These are phyloP conservation scores for Candida sakaeoensis DNA, from an alignment of 805 yeast species.

Conservation along the genomic window DNA sequence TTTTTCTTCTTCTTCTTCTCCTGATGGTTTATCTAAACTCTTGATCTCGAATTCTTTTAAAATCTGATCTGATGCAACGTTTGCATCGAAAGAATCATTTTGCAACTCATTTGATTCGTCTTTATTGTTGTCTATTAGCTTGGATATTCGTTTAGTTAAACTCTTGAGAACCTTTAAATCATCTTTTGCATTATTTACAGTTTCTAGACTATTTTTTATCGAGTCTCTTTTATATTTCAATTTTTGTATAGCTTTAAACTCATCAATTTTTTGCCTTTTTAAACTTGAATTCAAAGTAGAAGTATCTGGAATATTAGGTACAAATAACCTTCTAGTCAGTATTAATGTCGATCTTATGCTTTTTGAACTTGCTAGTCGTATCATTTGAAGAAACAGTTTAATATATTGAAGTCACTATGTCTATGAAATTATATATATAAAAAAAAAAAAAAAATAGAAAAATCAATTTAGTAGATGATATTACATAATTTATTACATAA, in stretches of 20 bases:
- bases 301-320: background rate
- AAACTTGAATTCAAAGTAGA: background rate
- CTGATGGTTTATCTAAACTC: too few relatives aligned
- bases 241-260: background rate
- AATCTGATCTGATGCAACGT: slow-evolving; percentile 6
- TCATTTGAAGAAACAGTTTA: background rate
- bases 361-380: background rate
- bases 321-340: background rate
- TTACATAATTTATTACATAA: slow-evolving; percentile 2
- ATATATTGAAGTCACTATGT: background rate
- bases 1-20: too few relatives aligned
- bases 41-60: background rate
- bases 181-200: background rate
- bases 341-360: too few relatives aligned
- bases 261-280: slow-evolving; percentile 1
- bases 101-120: background rate
- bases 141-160: background rate
- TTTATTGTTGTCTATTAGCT: background rate
- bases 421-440: too few relatives aligned
- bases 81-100: background rate
- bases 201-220: background rate
- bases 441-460: background rate
- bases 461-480: background rate
- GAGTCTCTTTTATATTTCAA: background rate
- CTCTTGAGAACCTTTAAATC: background rate